Base-by-base conservation (phyloP, 2,329 filamentous ascomycete genomes). In the Trichophyton benhamiae region DNA sequence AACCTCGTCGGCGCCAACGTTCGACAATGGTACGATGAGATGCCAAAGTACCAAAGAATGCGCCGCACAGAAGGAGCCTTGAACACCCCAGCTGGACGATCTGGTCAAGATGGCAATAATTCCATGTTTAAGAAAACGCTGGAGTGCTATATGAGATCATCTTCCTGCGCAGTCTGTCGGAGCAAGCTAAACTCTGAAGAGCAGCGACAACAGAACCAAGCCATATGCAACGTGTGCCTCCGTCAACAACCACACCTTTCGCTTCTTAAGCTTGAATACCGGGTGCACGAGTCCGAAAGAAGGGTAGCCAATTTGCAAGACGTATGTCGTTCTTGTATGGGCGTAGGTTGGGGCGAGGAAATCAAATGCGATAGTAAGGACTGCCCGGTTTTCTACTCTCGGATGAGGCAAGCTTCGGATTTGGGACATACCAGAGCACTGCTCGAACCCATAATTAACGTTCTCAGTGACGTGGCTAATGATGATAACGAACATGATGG, bases 1-100 rank as follows among this genome's bases (percentile, higher is more conserved):
- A 96, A 94, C 69, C 85, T 99, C 2, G 88, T 97, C 1, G 94
- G 94, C 5, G 94, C 91, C 36, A 95, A 94, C 71, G 88, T 97
- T 0, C 79, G 88, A 17, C 82, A 84, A 63, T 99, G 94, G 94
- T 97, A 91, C 69, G 90, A 96, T 65, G 91, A 96, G 74, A 95
- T 97, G 90, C 92, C 92, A 53, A 96, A 95, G 80, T 94, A 65
- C 20, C 88, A 91, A 69, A 85, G 87, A 7, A 83, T 92, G 53
- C 82, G 86, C 30, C 83, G 82, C 60, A 75, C 89, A n/a, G 79
- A 81, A 62, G 68, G 70, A 22, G 57, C 61, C 11, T 38, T 62
- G 20, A 27, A 58, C 2, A 36, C 20, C 4, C 36, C 33, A 58
- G 17, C 55, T 42, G 42, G 42, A 17, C 27, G 46, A 17, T 13